Percentiles rank a stretch among this genome's conserved stretches.
Evolutionary conservation across 2,329 filamentous ascomycete genomes (phyloP).

Genomic region (Elsinoe ampelina): DNA sequence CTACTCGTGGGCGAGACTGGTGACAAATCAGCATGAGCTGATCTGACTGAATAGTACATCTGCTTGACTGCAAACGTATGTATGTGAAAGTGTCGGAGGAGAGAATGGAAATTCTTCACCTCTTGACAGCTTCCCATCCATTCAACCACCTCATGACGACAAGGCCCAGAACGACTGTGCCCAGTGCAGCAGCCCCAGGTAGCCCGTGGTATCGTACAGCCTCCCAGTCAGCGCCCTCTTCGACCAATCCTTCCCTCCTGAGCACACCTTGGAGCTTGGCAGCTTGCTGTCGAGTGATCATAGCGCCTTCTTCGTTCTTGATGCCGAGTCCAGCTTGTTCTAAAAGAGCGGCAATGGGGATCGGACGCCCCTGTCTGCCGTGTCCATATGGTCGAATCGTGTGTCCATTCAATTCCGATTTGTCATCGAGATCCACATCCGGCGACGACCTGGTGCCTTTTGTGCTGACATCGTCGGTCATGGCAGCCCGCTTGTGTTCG

Average conservation of each 20-base stretch:
- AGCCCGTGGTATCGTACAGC: constrained; percentile 23
- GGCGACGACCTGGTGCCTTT: background rate
- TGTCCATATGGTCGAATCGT: constrained; percentile 5
- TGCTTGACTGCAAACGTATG: background rate
- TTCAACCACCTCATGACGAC: constrained; percentile 30
- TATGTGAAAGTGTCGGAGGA: background rate
- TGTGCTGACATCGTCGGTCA: constrained; percentile 30
- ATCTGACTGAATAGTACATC: background rate
- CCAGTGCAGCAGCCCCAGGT: constrained; percentile 30
- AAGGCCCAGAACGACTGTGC: constrained; percentile 32
- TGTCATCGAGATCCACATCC: background rate
- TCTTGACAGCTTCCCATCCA: constrained; percentile 37
- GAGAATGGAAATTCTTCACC: constrained; percentile 25
- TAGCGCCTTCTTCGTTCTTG: background rate
- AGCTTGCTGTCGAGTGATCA: constrained; percentile 9
- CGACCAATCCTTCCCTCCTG: background rate
- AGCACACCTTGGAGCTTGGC: constrained; percentile 2
- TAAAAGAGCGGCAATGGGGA: constrained; percentile 1
- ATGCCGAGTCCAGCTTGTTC: background rate
- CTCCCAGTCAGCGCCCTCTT: background rate
- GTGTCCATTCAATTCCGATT: background rate
- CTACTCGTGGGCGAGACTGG: background rate
- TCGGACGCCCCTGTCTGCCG: background rate
- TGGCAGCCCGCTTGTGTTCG: constrained; percentile 53
- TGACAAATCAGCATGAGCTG: background rate